Evolutionary conservation across 129 eudicot species (phyloP), one percentile per base, ranked within the genome.

Genomic region (Apium graveolens): DNA sequence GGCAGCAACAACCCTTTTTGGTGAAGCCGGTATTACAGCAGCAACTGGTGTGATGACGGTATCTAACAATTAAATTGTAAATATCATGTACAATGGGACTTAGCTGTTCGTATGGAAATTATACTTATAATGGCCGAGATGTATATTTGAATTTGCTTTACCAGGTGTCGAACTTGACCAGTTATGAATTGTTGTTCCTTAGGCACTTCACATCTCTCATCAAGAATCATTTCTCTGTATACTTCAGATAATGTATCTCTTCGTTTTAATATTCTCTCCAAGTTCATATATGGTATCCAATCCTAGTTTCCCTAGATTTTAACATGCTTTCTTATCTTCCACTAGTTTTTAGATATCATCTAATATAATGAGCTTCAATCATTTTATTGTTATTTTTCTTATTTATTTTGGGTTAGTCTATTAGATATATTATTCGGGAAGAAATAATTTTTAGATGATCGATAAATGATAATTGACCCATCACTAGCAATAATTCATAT

Each of bases 31-130:
- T 70, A 84, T 90, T 69, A 87, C 88, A 46, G 94, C 94, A 63
- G 94, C 94, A 69, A 90, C 94, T 41, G 94, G 88, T 75, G 91
- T 90, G 48, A 90, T 90, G 94, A 90, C 94, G 81, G 94, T 87
- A 57, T 34, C 84, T 78, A 38, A 18, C 73, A 37, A 77, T 69
- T 29, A 38, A 13, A 26, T 27, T 26, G 21, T 21, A n/a, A 11
- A 60, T n/a, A 60, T 60, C 17, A 60, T 60, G 32, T n/a, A 60
- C 32, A 26, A 10, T 60, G 32, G 68, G 27, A 60, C 26, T 60
- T 3, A 60, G 16, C 68, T 60, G 32, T 60, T 60, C 32, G 10
- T 17, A 31, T 14, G 3, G 70, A 39, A 31, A 14, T 11, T 8
- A 14, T 29, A 31, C 32, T 66, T 66, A 66, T 66, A 16, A 31